phyloP scores from a whole-genome alignment of 2,329 filamentous ascomycete species.

The Sporothrix pallida region DNA sequence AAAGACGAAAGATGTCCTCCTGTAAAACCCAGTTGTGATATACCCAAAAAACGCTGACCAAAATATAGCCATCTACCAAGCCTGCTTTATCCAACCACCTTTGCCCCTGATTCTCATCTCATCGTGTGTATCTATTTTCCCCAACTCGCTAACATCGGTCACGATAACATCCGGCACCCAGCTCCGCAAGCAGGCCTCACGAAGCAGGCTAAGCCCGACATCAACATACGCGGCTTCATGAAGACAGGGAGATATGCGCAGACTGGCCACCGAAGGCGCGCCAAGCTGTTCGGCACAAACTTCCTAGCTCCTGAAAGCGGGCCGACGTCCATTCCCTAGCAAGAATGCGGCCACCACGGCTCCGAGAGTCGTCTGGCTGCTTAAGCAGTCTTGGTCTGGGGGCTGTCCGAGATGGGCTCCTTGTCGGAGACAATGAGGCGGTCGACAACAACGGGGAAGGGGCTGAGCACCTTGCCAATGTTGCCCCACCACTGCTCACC shows the following conservation, averaged over 20 bases:
- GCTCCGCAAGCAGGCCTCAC: background rate
- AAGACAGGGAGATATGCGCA: background rate
- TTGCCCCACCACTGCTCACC: constrained; percentile 75
- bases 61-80: constrained; percentile 3
- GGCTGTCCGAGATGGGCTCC: constrained; percentile 47
- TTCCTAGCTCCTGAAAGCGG: background rate
- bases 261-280: background rate
- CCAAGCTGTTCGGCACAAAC: background rate
- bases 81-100: background rate
- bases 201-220: background rate
- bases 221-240: background rate
- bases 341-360: background rate
- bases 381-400: constrained; percentile 38
- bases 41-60: constrained; percentile 24
- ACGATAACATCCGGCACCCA: background rate
- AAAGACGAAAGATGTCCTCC: background rate
- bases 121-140: background rate
- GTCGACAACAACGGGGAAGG: constrained; percentile 67
- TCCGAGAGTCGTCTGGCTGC: background rate
- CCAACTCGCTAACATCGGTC: too few species aligned
- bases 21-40: constrained; percentile 23
- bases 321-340: background rate
- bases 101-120: constrained; percentile 10
- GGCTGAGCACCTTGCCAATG: constrained; percentile 70
- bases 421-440: constrained; percentile 61